These are phyloP conservation scores for Neofusicoccum laricinum DNA, from an alignment of 2,329 filamentous ascomycete genomes.

Conservation along the genomic window DNA sequence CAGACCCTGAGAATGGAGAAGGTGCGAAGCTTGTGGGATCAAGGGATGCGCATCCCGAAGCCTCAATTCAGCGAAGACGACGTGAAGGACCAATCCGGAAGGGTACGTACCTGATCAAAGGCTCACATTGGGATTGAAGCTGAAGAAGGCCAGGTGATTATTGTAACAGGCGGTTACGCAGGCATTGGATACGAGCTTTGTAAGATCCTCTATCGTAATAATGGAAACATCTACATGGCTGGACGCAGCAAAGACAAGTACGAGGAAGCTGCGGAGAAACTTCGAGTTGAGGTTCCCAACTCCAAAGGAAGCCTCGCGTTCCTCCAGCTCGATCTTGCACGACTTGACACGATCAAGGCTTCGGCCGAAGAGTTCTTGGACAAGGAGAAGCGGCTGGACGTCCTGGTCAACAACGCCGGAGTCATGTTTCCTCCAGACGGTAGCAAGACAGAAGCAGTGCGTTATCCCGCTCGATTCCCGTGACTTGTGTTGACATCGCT, in stretches of 20 bases:
- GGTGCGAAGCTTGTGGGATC: too few relatives aligned
- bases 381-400: constrained; percentile 41
- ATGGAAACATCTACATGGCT: constrained; percentile 55
- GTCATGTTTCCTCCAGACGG: constrained; percentile 30
- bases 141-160: constrained; percentile 37
- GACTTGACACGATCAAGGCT: constrained; percentile 40
- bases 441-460: constrained; percentile 15
- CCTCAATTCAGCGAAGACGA: too few relatives aligned
- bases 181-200: constrained; percentile 53
- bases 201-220: constrained; percentile 53
- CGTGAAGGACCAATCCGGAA: too few relatives aligned
- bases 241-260: constrained; percentile 48
- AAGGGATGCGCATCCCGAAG: too few relatives aligned
- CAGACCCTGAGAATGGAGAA: too few relatives aligned
- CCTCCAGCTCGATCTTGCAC: constrained; percentile 39
- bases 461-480: too few relatives aligned
- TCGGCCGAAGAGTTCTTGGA: constrained; percentile 36
- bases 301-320: constrained; percentile 27
- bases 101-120: too few relatives aligned
- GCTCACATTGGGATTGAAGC: too few relatives aligned
- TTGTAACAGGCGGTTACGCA: constrained; percentile 51
- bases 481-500: too few relatives aligned
- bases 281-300: constrained; percentile 34
- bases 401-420: constrained; percentile 39
- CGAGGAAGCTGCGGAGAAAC: constrained; percentile 42